Evolutionary conservation across 257 asterid genomes (phyloP), one percentile per base, ranked within the genome.

Genomic region (Gynochthodes officinalis): DNA sequence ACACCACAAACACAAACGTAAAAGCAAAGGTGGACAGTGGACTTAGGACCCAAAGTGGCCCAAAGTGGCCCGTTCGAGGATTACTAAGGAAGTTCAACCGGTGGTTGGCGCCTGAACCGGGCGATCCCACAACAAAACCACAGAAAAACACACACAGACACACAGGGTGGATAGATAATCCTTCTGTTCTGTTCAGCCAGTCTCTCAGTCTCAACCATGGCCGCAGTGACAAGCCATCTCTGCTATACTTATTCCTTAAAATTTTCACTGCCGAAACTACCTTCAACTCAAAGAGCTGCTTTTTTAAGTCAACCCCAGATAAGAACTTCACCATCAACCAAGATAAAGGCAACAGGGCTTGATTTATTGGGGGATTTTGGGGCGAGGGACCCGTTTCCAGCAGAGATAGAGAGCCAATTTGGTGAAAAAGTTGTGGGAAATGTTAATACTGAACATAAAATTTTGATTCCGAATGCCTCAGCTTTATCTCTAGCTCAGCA

Each of bases 301-400:
- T 68, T 66, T 23, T 10, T 74, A 23, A 59, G 62, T 4, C 72
- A 28, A 4, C 15, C 66, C 28, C 48, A 48, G 33, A 70, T 21
- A 30, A 62, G 67, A 21, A 82, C 79, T 18, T 33, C 39, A 12
- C 58, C 82, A 1, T 9, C 60, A 53, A 64, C 83, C 0, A 82
- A 58, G 64, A 76, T 81, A 37, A 73, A 19, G 67, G 87, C 96
- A 19, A 19, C 72, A 54, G 84, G 58, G 39, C 16, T 48, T 23
- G 89, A 88, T 70, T 33, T 78, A 67, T 23, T 89, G 32, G 98
- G 96, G 42, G 97, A 91, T 75, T 93, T 93, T 74, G 98, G 97
- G 7, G 98, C 91, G 1, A 81, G 98, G 75, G 98, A 93, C 75
- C 96, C 98, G 2, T 91, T 89, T 73, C 97, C 97, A 12, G 97